A percentile compares a stretch with the other conserved stretches of the same genome.
These are phyloP conservation scores for Vitis rotundifolia DNA, from an alignment of 164 flowering plant genomes.

Conservation along the genomic window DNA sequence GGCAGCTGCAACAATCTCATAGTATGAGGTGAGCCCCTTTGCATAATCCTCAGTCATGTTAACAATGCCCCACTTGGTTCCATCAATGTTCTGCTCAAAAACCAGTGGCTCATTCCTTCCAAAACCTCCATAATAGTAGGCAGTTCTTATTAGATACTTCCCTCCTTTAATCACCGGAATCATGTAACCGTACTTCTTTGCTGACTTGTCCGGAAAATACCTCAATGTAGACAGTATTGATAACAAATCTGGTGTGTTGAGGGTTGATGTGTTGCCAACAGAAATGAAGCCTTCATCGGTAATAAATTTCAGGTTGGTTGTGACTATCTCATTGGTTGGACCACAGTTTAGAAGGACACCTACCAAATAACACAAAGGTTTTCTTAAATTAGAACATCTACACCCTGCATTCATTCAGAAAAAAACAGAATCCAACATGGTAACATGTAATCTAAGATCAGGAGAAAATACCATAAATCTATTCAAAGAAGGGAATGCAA, in stretches of 20 bases:
- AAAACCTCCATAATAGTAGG: constrained; percentile 84
- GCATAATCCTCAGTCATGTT: constrained; percentile 73
- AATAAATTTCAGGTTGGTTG: constrained; percentile 39
- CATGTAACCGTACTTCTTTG: constrained; percentile 64
- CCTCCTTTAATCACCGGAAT: constrained; percentile 61
- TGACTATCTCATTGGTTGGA: constrained; percentile 19
- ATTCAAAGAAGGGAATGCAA: neutral
- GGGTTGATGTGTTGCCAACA: constrained; percentile 49
- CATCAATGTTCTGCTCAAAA: constrained; percentile 87
- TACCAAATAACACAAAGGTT: constrained; percentile 5
- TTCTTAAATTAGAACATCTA: too few relatives aligned
- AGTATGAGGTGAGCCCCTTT: constrained; percentile 64
- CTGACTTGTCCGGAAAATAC: constrained; percentile 55
- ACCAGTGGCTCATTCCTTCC: constrained; percentile 78
- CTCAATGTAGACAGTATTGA: constrained; percentile 61
- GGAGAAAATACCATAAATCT: neutral
- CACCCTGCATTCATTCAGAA: neutral
- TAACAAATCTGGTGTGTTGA: constrained; percentile 33
- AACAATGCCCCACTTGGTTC: constrained; percentile 80
- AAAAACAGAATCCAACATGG: neutral
- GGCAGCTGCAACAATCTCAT: constrained; percentile 66
- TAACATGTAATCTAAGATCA: too few relatives aligned
- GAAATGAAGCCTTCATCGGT: constrained; percentile 60
- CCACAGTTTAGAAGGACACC: constrained; percentile 71
- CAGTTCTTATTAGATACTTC: constrained; percentile 64